A percentile compares a stretch with the other conserved stretches of the same genome.
Evolutionary conservation across 1,139 yeast genomes (phyloP).

Genomic region (Nakaseomyces bracarensis): DNA sequence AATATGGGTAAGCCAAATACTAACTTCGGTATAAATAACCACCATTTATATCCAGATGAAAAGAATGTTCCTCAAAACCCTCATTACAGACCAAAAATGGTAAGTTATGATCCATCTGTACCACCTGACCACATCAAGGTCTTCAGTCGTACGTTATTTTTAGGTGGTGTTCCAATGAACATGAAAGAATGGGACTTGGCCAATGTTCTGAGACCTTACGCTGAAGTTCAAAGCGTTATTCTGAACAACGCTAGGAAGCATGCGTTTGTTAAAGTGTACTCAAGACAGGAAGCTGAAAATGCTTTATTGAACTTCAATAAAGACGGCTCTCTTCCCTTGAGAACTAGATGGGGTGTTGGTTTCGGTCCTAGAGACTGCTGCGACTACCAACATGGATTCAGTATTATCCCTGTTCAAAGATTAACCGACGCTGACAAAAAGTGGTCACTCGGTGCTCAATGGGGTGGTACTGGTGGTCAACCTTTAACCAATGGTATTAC

Average conservation of each 20-base stretch:
- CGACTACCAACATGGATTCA: slow-evolving; percentile 83
- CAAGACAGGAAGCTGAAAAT: slow-evolving; percentile 86
- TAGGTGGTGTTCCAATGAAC: slow-evolving; percentile 83
- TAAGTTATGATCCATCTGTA: slow-evolving; percentile 57
- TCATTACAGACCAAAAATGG: slow-evolving; percentile 64
- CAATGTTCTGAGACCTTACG: slow-evolving; percentile 68
- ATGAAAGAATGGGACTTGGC: slow-evolving; percentile 73
- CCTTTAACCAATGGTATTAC: slow-evolving; percentile 76
- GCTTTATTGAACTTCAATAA: slow-evolving; percentile 52
- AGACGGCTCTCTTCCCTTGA: slow-evolving; percentile 50
- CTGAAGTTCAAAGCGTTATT: slow-evolving; percentile 89
- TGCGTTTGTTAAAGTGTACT: slow-evolving; percentile 93
- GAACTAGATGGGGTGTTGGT: slow-evolving; percentile 98
- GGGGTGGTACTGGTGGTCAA: slow-evolving; percentile 96
- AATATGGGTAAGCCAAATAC: slow-evolving; percentile 16
- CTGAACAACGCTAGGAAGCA: slow-evolving; percentile 84
- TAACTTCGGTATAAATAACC: slow-evolving; percentile 26
- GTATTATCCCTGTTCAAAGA: slow-evolving; percentile 76
- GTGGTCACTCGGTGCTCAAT: slow-evolving; percentile 86
- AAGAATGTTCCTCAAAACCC: slow-evolving; percentile 60
- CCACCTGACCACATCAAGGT: slow-evolving; percentile 82
- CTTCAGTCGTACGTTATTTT: slow-evolving; percentile 78
- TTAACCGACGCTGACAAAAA: slow-evolving; percentile 87
- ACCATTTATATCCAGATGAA: slow-evolving; percentile 41
- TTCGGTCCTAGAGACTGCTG: slow-evolving; percentile 98